Percentiles rank a stretch among this genome's conserved stretches.
Evolutionary conservation across 495 filamentous ascomycete species (phyloP).

Genomic region (Lichina pygmaea): DNA sequence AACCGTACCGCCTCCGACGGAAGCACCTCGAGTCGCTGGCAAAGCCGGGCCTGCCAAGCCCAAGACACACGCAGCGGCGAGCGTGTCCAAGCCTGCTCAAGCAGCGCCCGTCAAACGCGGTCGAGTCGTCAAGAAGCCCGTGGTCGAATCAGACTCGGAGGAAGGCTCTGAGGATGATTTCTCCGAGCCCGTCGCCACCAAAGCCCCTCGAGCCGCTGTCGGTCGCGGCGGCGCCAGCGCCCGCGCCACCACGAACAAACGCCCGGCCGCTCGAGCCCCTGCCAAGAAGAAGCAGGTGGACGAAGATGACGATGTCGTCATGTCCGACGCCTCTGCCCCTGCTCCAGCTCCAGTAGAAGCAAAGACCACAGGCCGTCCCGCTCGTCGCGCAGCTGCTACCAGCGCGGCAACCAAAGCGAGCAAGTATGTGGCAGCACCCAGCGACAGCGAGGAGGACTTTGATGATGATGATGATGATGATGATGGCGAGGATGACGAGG

Average conservation of each 20-base stretch:
- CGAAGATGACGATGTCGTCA: conserved; percentile 15
- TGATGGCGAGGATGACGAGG: background rate
- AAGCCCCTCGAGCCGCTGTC: conserved; percentile 5
- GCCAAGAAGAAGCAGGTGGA: too few relatives aligned
- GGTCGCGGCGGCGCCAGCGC: conserved; percentile 10
- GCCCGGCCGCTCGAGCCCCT: conserved; percentile 19
- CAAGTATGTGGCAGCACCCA: conserved; percentile 25
- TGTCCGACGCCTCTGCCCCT: conserved; percentile 2
- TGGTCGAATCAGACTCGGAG: conserved; percentile 9
- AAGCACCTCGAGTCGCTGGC: conserved; percentile 15
- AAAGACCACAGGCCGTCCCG: conserved; percentile 16
- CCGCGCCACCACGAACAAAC: conserved; percentile 27
- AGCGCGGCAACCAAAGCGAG: conserved; percentile 17
- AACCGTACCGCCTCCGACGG: too few relatives aligned
- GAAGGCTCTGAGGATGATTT: conserved; percentile 19
- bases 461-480: background rate
- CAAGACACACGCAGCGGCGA: conserved; percentile 5
- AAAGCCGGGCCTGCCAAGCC: conserved; percentile 58
- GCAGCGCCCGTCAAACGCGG: background rate
- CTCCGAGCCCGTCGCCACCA: conserved; percentile 5
- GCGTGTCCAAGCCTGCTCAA: conserved; percentile 11
- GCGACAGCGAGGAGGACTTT: conserved; percentile 16
- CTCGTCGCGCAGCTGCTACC: conserved; percentile 22
- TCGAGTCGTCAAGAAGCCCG: conserved; percentile 12
- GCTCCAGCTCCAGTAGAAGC: conserved; percentile 9